Conservation (phyloP, 768 basidiomycete species). For the Antrodiella citrinella region DNA sequence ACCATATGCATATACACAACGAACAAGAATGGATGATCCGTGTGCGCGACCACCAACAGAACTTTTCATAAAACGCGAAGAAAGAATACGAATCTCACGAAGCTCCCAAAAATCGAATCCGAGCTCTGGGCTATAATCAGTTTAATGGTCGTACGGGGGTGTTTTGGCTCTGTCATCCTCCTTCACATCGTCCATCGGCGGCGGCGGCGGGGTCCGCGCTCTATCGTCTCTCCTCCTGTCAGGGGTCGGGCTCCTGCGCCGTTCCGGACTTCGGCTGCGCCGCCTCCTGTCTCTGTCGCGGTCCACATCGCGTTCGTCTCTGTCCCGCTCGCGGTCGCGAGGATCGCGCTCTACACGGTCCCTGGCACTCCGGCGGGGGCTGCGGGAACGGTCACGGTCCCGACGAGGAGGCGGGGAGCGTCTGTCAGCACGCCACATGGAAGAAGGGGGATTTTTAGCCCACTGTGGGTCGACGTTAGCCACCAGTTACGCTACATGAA, state of each 20-base stretch:
- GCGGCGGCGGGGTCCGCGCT: slow-evolving; percentile 47
- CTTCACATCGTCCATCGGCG: slow-evolving; percentile 30
- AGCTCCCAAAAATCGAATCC: background rate
- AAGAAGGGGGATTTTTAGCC: slow-evolving; percentile 77
- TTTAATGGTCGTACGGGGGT: slow-evolving; percentile 42
- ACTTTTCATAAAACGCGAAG: background rate
- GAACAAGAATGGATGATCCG: background rate
- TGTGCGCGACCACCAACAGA: background rate
- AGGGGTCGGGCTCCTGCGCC: slow-evolving; percentile 37
- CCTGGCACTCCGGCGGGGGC: slow-evolving; percentile 16
- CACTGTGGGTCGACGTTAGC: slow-evolving; percentile 34
- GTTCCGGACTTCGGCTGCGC: slow-evolving; percentile 41
- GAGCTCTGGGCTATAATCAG: background rate
- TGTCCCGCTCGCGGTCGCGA: slow-evolving; percentile 33
- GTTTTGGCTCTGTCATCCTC: slow-evolving; percentile 49
- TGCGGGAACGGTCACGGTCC: slow-evolving; percentile 20
- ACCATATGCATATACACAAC: background rate
- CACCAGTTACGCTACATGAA: no score
- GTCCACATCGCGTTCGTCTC: slow-evolving; percentile 26
- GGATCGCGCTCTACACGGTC: slow-evolving; percentile 24
- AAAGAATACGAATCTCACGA: background rate
- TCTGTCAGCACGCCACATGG: slow-evolving; percentile 73
- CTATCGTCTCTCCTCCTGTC: slow-evolving; percentile 37
- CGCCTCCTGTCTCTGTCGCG: slow-evolving; percentile 36
- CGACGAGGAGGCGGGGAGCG: slow-evolving; percentile 40